A percentile compares a stretch with the other conserved stretches of the same genome.
Conservation (phyloP, 768 basidiomycete genomes). For the Leccinum barrowsii region DNA sequence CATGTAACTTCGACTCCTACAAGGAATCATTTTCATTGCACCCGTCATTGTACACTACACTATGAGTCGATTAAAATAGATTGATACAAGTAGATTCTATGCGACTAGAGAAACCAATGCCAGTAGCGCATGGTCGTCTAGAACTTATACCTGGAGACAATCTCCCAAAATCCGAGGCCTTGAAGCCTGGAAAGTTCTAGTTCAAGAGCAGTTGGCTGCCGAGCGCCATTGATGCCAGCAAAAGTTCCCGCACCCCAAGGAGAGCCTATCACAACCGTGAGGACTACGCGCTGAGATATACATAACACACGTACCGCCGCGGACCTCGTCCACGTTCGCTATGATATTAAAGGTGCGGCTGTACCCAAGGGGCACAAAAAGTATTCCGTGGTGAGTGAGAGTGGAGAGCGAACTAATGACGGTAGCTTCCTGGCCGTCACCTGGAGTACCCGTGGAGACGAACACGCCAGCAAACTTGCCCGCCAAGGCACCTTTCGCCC, state of each 20-base stretch:
- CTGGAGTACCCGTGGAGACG: conserved; percentile 66
- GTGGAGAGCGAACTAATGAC: conserved; percentile 50
- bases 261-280: conserved; percentile 43
- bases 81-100: neutral
- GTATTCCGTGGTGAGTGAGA: conserved; percentile 68
- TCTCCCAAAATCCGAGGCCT: conserved; percentile 50
- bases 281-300: neutral
- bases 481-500: conserved; percentile 53
- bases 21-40: neutral
- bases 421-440: conserved; percentile 79
- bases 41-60: neutral
- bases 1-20: neutral
- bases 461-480: conserved; percentile 79
- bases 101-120: neutral
- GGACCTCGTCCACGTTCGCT: conserved; percentile 44
- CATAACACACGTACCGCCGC: conserved; percentile 47
- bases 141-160: conserved; percentile 39
- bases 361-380: conserved; percentile 73
- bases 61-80: neutral
- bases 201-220: conserved; percentile 49
- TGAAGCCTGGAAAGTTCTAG: conserved; percentile 49
- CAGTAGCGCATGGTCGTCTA: neutral
- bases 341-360: conserved; percentile 42
- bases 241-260: conserved; percentile 77
- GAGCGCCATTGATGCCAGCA: conserved; percentile 43